Conservation (phyloP, 306 rosid species). For the Quercus rubra region DNA sequence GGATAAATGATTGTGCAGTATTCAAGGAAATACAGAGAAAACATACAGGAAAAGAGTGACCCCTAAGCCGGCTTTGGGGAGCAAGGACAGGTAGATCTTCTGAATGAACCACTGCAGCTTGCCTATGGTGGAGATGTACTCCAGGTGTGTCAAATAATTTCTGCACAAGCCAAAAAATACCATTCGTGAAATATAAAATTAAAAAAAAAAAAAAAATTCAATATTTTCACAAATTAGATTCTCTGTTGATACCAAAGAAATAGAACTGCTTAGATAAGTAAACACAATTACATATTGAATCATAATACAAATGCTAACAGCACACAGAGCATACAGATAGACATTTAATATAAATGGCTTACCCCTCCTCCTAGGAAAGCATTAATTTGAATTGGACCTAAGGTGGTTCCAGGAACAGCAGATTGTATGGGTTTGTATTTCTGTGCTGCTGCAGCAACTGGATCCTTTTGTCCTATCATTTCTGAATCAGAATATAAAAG, state of each 20-base stretch:
- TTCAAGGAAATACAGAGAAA: neutral
- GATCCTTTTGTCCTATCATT: slow-evolving; percentile 71
- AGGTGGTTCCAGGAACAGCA: slow-evolving; percentile 98
- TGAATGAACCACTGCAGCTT: slow-evolving; percentile 79
- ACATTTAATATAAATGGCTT: slow-evolving; percentile 24
- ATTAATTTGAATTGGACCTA: slow-evolving; percentile 89
- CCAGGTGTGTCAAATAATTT: slow-evolving; percentile 92
- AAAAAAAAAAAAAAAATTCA: neutral
- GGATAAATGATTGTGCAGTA: neutral
- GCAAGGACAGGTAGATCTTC: slow-evolving; percentile 89
- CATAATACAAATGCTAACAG: neutral
- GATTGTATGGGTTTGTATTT: slow-evolving; percentile 92
- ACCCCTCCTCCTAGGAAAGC: slow-evolving; percentile 97
- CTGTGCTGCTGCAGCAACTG: slow-evolving; percentile 91
- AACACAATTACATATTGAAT: neutral
- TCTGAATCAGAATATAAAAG: slow-evolving; percentile 43
- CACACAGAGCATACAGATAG: neutral
- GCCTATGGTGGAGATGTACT: slow-evolving; percentile 96
- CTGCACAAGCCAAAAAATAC: slow-evolving; percentile 31
- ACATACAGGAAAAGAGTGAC: slow-evolving; percentile 68
- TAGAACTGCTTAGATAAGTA: neutral
- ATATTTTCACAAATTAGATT: neutral
- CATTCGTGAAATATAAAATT: neutral
- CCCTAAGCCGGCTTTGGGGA: slow-evolving; percentile 90
- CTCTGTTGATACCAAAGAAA: neutral